A percentile compares a stretch with the other conserved stretches of the same genome.
Conservation (phyloP, 2,329 filamentous ascomycete genomes). For the Venturia nashicola region DNA sequence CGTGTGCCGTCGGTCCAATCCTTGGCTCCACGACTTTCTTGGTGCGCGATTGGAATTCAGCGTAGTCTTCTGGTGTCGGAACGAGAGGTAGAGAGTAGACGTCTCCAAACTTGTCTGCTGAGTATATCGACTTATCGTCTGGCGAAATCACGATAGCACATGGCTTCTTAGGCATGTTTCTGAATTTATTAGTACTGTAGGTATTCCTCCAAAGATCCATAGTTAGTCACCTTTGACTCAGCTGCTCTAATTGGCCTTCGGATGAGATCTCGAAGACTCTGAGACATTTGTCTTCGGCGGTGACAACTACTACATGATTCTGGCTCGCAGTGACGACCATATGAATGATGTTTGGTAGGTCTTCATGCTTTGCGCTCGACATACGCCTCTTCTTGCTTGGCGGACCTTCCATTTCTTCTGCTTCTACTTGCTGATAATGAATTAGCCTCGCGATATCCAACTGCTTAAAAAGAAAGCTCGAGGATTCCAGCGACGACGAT, state of each 20-base stretch:
- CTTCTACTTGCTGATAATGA: not conserved
- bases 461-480: not conserved
- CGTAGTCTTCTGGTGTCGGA: constrained; percentile 22
- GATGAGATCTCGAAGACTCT: constrained; percentile 64
- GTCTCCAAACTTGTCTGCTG: constrained; percentile 92
- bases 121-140: constrained; percentile 61
- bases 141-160: constrained; percentile 60
- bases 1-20: constrained; percentile 39
- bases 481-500: not conserved
- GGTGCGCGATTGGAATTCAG: constrained; percentile 13
- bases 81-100: constrained; percentile 79
- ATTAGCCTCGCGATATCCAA: not conserved
- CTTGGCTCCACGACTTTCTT: constrained; percentile 16
- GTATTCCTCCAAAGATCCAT: not conserved
- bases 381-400: constrained; percentile 31
- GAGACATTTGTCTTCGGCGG: constrained; percentile 82
- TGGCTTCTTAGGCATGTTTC: constrained; percentile 80
- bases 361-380: constrained; percentile 12
- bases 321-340: constrained; percentile 52
- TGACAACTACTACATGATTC: constrained; percentile 62
- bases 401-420: constrained; percentile 20
- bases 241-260: constrained; percentile 47
- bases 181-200: constrained; percentile 22
- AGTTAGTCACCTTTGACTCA: constrained; percentile 54
- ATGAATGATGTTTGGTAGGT: constrained; percentile 51